Evolutionary conservation across 2,329 filamentous ascomycete species (phyloP), one percentile per base, ranked within the genome.

Genomic region (Ampelomyces quisqualis): DNA sequence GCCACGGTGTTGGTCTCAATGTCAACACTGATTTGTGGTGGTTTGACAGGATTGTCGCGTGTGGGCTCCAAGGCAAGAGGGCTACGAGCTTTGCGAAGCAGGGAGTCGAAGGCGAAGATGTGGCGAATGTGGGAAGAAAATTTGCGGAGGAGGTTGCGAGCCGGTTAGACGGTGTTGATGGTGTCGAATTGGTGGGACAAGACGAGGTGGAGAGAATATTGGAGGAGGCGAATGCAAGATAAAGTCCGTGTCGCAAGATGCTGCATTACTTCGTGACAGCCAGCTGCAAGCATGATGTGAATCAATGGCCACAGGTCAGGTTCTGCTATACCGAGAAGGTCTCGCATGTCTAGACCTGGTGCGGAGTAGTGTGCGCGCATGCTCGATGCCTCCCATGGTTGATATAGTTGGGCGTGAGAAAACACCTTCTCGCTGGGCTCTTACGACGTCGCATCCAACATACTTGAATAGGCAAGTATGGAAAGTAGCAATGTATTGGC

Each of bases 1-100:
- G 85, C 46, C 86, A 94, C 66, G 93, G 93, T 5, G 77, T 95
- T 22, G 90, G 88, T 2, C 65, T 96, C 64, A 88, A 95, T 74
- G 70, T 89, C n/a, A 70, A 73, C 51, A 81, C 84, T 40, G 80
- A 87, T 51, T 38, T 80, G 36, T 68, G 69, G 49, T 87, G 80
- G 78, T 84, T 80, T 58, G 73, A 78, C 17, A 77, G 90, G 47
- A 95, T 97, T 65, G 84, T 90, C n/a, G 86, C 90, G 10, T 97
- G 91, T 73, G 93, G 93, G 0, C 69, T 97, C 26, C 82, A 85
- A 47, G 90, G 86, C 17, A 88, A 86, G 71, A 75, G 78, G 45
- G 84, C 88, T 38, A 94, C 88, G n/a, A 90, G 81, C 64, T 76
- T 95, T 43, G 73, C 74, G 49, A 74, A 71, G 26, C 77, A 86